Percentiles rank a stretch among this genome's conserved stretches.
phyloP scores from a whole-genome alignment of 2,329 filamentous ascomycete genomes.

The Atkinsonella hypoxylon region DNA sequence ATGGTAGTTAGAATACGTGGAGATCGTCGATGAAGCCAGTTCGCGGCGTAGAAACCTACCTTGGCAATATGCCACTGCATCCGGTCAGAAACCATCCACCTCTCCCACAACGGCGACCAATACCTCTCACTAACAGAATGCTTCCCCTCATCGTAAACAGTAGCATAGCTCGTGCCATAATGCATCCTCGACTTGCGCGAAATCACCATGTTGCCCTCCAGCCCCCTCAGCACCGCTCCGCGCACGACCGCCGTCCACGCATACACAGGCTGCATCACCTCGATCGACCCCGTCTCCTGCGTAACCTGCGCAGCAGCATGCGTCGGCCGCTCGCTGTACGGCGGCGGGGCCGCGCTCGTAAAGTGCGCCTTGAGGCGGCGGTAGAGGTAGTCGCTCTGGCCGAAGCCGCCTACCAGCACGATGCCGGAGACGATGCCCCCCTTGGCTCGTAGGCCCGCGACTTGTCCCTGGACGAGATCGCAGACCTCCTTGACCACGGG shows the following conservation, averaged over 20 bases:
- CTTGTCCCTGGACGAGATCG: conserved; percentile 56
- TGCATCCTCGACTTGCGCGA: conserved; percentile 62
- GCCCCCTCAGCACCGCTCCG: conserved; percentile 60
- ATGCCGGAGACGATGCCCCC: conserved; percentile 59
- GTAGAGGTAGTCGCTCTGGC: conserved; percentile 68
- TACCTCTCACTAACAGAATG: conserved; percentile 64
- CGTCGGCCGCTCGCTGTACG: conserved; percentile 59
- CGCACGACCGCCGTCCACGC: conserved; percentile 73
- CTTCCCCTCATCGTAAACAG: conserved; percentile 64
- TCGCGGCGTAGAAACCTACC: too few species aligned
- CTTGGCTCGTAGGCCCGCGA: conserved; percentile 48
- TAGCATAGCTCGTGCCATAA: conserved; percentile 73
- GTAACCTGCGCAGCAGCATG: conserved; percentile 40
- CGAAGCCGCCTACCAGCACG: conserved; percentile 71
- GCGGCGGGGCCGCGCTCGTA: conserved; percentile 41
- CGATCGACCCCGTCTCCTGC: conserved; percentile 46
- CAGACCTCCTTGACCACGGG: conserved; percentile 62
- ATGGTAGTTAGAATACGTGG: too few species aligned
- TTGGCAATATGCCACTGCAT: conserved; percentile 83
- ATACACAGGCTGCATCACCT: conserved; percentile 73
- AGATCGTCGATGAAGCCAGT: too few species aligned
- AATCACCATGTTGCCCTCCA: conserved; percentile 71
- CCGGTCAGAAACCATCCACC: conserved; percentile 72
- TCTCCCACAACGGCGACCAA: conserved; percentile 69
- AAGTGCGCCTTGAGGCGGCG: conserved; percentile 60